A percentile compares a stretch with the other conserved stretches of the same genome.
phyloP scores from a whole-genome alignment of 225 moss, liverwort and hornwort genomes.

The Lunularia cruciata region DNA sequence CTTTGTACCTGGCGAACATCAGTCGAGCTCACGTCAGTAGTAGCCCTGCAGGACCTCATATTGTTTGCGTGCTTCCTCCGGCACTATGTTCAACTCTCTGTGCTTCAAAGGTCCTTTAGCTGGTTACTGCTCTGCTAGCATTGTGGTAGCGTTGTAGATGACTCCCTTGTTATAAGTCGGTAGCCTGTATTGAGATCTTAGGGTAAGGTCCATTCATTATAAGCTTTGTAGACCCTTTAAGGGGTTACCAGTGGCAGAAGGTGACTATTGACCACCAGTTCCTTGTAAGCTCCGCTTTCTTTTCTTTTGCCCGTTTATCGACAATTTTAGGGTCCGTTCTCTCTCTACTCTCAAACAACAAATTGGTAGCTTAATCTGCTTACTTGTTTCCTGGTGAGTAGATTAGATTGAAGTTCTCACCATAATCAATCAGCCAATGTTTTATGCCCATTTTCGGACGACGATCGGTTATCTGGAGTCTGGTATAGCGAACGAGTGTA shows the following conservation, averaged over 20 bases:
- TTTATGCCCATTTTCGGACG: conserved; percentile 2
- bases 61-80: conserved; percentile 92
- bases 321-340: conserved; percentile 3
- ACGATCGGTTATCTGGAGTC: background rate
- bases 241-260: conserved; percentile 28
- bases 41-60: conserved; percentile 94
- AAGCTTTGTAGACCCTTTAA: conserved; percentile 22
- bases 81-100: conserved; percentile 90
- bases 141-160: conserved; percentile 19
- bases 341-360: conserved; percentile 1
- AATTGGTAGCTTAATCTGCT: conserved; percentile 1
- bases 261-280: conserved; percentile 12
- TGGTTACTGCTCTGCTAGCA: background rate
- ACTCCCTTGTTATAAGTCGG: conserved; percentile 21
- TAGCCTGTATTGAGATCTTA: conserved; percentile 20
- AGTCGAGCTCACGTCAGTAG: conserved; percentile 85
- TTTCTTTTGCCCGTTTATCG: conserved; percentile 2
- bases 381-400: background rate
- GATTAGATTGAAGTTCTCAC: background rate
- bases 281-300: background rate
- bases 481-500: conserved; percentile 1
- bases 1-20: conserved; percentile 79
- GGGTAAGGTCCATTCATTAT: conserved; percentile 23
- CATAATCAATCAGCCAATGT: background rate
- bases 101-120: conserved; percentile 63